phyloP scores from a whole-genome alignment of 2,329 filamentous ascomycete genomes.

The Hypoxylon sp. region DNA sequence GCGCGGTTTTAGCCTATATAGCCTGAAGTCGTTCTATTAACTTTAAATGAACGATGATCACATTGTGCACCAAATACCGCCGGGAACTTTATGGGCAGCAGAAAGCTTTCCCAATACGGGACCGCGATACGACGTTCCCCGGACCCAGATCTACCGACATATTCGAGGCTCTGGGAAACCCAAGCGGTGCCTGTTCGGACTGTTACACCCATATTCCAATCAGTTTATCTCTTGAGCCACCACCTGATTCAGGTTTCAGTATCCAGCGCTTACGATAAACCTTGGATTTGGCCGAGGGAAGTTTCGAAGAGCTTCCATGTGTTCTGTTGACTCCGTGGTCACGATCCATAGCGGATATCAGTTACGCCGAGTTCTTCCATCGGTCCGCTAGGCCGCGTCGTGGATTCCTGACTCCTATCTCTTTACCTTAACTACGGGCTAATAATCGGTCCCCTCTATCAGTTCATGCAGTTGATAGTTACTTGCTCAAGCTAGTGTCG shows the following conservation, averaged over 20 bases:
- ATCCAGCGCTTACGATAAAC: constrained; percentile 14
- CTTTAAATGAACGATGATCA: constrained; percentile 22
- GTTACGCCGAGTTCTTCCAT: constrained; percentile 18
- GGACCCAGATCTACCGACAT: constrained; percentile 34
- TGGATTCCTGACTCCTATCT: not conserved
- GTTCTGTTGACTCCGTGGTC: constrained; percentile 1
- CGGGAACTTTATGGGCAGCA: constrained; percentile 19
- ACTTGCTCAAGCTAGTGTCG: constrained; percentile 32
- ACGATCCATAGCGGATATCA: not conserved
- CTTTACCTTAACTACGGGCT: not conserved
- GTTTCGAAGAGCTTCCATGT: constrained; percentile 16
- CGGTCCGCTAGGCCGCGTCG: constrained; percentile 29
- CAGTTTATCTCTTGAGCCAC: constrained; percentile 13
- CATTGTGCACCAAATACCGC: constrained; percentile 25
- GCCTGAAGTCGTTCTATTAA: constrained; percentile 41
- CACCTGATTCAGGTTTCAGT: constrained; percentile 28
- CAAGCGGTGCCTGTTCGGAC: constrained; percentile 1
- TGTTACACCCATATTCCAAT: constrained; percentile 25
- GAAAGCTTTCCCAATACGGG: constrained; percentile 16
- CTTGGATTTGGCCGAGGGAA: constrained; percentile 27
- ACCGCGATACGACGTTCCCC: constrained; percentile 33
- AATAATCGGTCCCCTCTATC: constrained; percentile 4
- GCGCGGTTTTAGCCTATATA: constrained; percentile 41
- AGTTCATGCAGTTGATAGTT: constrained; percentile 11
- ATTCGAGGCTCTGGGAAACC: constrained; percentile 24